A percentile compares a stretch with the other conserved stretches of the same genome.
Evolutionary conservation across 139 green algal species (phyloP).

Genomic region (Chlamydomonas incerta): DNA sequence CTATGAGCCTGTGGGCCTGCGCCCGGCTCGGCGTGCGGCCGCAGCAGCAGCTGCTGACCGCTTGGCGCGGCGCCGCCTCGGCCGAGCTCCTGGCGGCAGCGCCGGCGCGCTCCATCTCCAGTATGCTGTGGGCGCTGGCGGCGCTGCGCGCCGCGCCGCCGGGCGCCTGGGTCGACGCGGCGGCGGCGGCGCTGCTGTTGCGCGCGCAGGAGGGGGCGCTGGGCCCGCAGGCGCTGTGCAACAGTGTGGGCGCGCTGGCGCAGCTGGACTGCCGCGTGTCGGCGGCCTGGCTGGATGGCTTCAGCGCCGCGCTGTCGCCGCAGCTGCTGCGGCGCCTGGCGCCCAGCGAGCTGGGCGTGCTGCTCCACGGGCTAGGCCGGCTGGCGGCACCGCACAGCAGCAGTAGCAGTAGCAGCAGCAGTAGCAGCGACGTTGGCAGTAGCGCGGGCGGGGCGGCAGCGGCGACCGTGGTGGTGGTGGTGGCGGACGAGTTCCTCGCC

Average conservation of each 20-base stretch:
- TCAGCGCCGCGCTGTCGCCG: constrained; percentile 19
- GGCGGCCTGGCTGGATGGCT: not conserved
- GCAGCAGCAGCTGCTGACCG: not conserved
- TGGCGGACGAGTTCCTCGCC: not conserved
- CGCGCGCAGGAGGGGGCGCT: constrained; percentile 5
- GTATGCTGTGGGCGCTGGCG: constrained; percentile 38
- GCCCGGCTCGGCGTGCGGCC: not conserved
- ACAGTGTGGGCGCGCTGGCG: not conserved
- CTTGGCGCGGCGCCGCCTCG: not conserved
- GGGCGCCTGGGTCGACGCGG: constrained; percentile 2
- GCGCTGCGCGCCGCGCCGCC: constrained; percentile 13
- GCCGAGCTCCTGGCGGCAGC: not conserved
- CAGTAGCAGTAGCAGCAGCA: not conserved
- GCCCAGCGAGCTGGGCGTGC: constrained; percentile 29
- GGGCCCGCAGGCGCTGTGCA: constrained; percentile 40
- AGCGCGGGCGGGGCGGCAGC: not conserved
- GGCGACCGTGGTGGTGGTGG: not conserved
- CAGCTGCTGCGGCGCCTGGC: not conserved
- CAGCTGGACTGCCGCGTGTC: constrained; percentile 13
- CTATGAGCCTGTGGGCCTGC: constrained; percentile 7
- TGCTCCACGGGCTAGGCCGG: constrained; percentile 25
- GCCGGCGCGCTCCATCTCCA: not conserved
- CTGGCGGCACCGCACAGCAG: not conserved
- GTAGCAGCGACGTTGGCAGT: not conserved
- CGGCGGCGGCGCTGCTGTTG: constrained; percentile 32